These are phyloP conservation scores for Cladosporium sp. DNA, from an alignment of 2,329 filamentous ascomycete genomes.

Conservation along the genomic window DNA sequence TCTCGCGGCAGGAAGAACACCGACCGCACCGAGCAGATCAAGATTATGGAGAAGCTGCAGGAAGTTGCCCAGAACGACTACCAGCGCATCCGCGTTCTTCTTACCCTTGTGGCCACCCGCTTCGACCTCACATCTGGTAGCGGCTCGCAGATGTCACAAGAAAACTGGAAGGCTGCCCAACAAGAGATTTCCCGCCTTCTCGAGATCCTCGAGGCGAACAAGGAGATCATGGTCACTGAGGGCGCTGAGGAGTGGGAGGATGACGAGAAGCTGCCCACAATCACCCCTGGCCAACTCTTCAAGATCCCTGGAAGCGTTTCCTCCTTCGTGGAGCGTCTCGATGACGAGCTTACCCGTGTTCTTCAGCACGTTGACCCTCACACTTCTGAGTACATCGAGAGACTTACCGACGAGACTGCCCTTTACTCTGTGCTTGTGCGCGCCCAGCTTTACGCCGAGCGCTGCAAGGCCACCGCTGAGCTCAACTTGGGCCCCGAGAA, in stretches of 20 bases:
- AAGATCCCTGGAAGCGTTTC: slow-evolving; percentile 92
- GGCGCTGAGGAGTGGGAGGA: slow-evolving; percentile 98
- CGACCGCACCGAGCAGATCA: slow-evolving; percentile 90
- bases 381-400: slow-evolving; percentile 97
- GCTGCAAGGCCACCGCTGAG: slow-evolving; percentile 68
- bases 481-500: slow-evolving; percentile 80
- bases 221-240: slow-evolving; percentile 78
- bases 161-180: slow-evolving; percentile 96
- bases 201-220: slow-evolving; percentile 74
- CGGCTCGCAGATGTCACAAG: slow-evolving; percentile 83
- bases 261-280: slow-evolving; percentile 85
- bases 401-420: slow-evolving; percentile 83
- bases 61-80: slow-evolving; percentile 90
- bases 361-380: slow-evolving; percentile 97
- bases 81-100: slow-evolving; percentile 87
- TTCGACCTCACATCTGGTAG: slow-evolving; percentile 87
- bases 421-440: slow-evolving; percentile 93
- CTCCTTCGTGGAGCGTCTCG: slow-evolving; percentile 90
- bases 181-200: slow-evolving; percentile 80
- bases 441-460: slow-evolving; percentile 84
- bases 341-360: slow-evolving; percentile 96
- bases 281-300: slow-evolving; percentile 76
- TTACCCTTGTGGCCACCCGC: slow-evolving; percentile 87
- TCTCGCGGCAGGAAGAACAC: slow-evolving; percentile 99
- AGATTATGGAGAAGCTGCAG: slow-evolving; percentile 92